Evolutionary conservation across 306 rosid species (phyloP), one percentile per base, ranked within the genome.

Genomic region (Trifolium subterraneum): DNA sequence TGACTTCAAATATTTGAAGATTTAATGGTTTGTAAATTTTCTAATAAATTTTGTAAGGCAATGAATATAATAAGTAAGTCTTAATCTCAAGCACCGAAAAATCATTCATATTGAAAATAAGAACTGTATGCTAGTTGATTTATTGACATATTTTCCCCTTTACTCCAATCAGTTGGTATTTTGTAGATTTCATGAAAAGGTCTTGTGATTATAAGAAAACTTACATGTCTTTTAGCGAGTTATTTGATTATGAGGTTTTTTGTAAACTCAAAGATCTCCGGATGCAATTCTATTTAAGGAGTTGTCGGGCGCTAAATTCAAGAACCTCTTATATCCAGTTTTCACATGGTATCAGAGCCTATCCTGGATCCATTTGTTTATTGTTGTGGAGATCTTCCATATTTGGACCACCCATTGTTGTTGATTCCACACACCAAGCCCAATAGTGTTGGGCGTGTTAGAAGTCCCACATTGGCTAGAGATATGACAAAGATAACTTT

Each of bases 151-250:
- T 55, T 55, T 22, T 9, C 62, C 62, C n/a, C 14, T 10, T 22
- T 2, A 22, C 2, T 22, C 25, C 25, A 22, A 22, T 55, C n/a
- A 22, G 8, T 20, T 19, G 13, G 10, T 7, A 29, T 79, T n/a
- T 47, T 25, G 51, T 58, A 48, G 59, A 48, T 68, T 50, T 12
- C 10, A 47, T 35, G 71, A 39, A 39, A 31, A 47, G 50, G 6
- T 59, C 58, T 58, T 31, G 1, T 67, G 48, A 74, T 73, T 67
- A 7, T 48, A 59, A 11, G 50, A 74, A 47, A 44, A 5, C 63
- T 59, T 25, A 36, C 8, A 47, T 22, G 39, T 10, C 2, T 5
- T n/a, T n/a, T 13, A 55, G 42, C 55, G 2, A 45, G 50, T 73
- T 16, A 61, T 47, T 44, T 68, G 62, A 55, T 55, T 10, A 38